A percentile compares a stretch with the other conserved stretches of the same genome.
Conservation (phyloP, 2,329 filamentous ascomycete species). For the Pyrenophora seminiperda region DNA sequence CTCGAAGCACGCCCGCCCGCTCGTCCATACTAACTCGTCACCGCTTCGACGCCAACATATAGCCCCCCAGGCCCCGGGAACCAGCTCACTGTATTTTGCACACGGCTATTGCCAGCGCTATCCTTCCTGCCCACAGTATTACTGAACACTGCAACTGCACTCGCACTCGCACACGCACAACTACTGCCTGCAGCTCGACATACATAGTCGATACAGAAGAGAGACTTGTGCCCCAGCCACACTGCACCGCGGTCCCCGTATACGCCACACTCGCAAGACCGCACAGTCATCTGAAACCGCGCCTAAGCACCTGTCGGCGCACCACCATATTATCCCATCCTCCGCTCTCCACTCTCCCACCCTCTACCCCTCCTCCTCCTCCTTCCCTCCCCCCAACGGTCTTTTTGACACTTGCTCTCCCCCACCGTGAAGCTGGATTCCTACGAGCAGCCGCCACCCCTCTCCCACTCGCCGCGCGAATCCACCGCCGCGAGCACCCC, state of each 20-base stretch:
- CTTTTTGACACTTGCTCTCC: not conserved
- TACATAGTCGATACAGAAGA: too few relatives aligned
- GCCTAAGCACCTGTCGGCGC: not conserved
- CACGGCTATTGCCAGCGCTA: not conserved
- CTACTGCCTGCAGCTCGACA: too few relatives aligned
- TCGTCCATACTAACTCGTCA: conserved; percentile 29
- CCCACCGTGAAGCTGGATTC: conserved; percentile 59
- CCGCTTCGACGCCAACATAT: conserved; percentile 32
- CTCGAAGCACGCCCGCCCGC: conserved; percentile 24
- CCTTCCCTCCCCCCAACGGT: conserved; percentile 4
- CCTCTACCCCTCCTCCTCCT: conserved; percentile 11
- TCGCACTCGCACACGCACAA: not conserved
- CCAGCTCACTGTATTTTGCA: conserved; percentile 9
- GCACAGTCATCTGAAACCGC: conserved; percentile 17
- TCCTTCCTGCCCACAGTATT: not conserved
- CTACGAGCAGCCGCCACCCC: conserved; percentile 58
- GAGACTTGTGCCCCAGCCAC: not conserved
- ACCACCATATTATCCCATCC: too few relatives aligned
- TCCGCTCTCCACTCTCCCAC: conserved; percentile 10
- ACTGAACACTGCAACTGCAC: not conserved
- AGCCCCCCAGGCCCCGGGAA: conserved; percentile 27
- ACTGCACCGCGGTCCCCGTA: not conserved
- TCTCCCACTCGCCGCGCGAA: conserved; percentile 59
- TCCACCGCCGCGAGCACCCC: conserved; percentile 60
- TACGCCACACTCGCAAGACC: conserved; percentile 3